These are phyloP conservation scores for Hirschioporus abietinus DNA, from an alignment of 768 basidiomycete genomes.

Conservation along the genomic window DNA sequence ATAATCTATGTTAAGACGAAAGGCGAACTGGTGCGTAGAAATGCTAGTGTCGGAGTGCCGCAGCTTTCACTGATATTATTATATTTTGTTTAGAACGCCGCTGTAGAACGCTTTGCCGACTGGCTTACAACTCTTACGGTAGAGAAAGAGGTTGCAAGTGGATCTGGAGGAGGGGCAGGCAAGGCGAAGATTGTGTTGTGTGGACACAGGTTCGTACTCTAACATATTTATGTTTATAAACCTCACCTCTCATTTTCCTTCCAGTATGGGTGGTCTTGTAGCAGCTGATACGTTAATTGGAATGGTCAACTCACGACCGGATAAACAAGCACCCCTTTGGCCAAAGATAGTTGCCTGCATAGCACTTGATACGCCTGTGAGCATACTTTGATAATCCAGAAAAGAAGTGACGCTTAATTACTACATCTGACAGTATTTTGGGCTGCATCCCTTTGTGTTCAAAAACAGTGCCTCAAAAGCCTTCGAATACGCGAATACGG, in stretches of 20 bases:
- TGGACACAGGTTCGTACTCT: constrained; percentile 66
- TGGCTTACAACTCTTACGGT: constrained; percentile 90
- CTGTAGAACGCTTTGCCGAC: constrained; percentile 81
- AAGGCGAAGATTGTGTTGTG: constrained; percentile 78
- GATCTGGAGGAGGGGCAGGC: constrained; percentile 68
- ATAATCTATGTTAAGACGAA: constrained; percentile 54
- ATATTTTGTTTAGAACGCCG: constrained; percentile 50
- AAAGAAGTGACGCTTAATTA: neutral
- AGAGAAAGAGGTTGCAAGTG: constrained; percentile 73
- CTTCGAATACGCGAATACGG: constrained; percentile 61
- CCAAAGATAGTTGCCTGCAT: constrained; percentile 81
- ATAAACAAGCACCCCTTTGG: constrained; percentile 69
- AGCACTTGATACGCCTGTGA: constrained; percentile 88
- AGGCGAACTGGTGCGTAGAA: constrained; percentile 69
- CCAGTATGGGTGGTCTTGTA: constrained; percentile 89
- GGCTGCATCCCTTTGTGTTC: constrained; percentile 80
- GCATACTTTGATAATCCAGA: constrained; percentile 17
- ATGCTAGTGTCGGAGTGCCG: constrained; percentile 1
- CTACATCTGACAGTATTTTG: constrained; percentile 61
- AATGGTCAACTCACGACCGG: constrained; percentile 63
- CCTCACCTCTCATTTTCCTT: neutral
- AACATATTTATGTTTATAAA: neutral
- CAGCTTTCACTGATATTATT: constrained; percentile 9
- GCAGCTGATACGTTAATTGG: constrained; percentile 79
- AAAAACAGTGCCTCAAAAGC: constrained; percentile 78